Base-by-base conservation (phyloP, 1,284 basidiomycete genomes). In the Moniliophthora roreri region DNA sequence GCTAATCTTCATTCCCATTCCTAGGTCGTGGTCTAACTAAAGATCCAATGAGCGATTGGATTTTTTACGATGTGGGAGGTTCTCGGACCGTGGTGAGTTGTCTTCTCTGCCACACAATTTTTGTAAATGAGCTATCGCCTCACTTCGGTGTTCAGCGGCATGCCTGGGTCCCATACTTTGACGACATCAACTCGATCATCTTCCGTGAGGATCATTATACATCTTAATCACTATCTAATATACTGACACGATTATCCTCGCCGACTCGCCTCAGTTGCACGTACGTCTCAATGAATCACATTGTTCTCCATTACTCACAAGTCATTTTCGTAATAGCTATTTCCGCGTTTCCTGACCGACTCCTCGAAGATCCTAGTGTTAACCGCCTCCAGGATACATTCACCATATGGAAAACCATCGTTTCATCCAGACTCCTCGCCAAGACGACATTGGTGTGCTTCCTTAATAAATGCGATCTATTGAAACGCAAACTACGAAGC, bases 331-430 rank as follows among this genome's bases (percentile, higher is more conserved):
- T 76, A 48, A 71, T 75, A 60, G 82, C 84, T 1, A 77, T 87
- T 57, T 83, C 80, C 34, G 80, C 79, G 60, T 87, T 87, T 62
- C 80, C 87, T 61, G 82, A 87, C 64, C 74, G 75, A 2, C 76
- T 87, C 3, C 70, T 74, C 26, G 84, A 87, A 65, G 84, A 87
- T 57, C 71, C 72, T 2, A 68, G 63, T 3, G 74, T 86, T 49
- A 87, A 87, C 60, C 76, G 85, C 20, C 76, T 87, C 18, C 81
- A 85, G 59, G 85, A 88, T 62, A 83, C 85, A 1, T 78, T 86
- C 66, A 67, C 81, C 16, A 74, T 88, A 32, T 88, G 85, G 84
- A 76, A 76, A 49, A 70, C 72, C 1, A 77, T 88, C 44, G 79
- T 79, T 58, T 69, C 74, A 11, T 77, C 79, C 18, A 80, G 77